A percentile compares a stretch with the other conserved stretches of the same genome.
Evolutionary conservation across 345 rosid species (phyloP).

Genomic region (Litchi chinensis): DNA sequence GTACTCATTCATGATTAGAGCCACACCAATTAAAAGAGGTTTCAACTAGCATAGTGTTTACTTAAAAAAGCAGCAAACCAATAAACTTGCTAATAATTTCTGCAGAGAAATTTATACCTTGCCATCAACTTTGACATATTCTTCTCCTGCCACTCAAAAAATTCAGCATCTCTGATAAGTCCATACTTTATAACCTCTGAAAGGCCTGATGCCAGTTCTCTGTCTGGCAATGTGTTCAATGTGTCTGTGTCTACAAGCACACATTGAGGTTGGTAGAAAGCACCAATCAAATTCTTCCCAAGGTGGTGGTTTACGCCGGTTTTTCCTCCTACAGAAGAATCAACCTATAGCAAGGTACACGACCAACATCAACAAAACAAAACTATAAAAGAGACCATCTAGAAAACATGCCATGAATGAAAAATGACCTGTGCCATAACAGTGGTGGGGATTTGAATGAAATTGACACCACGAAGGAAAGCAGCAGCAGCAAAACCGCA

Average conservation of each 20-base stretch:
- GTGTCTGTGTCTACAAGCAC: slow-evolving; percentile 91
- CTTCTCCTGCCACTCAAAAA: slow-evolving; percentile 97
- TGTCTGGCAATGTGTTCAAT: slow-evolving; percentile 78
- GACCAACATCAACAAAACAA: neutral
- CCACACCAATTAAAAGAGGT: neutral
- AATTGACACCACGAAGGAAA: slow-evolving; percentile 95
- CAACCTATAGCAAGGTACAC: slow-evolving; percentile 51
- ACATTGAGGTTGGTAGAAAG: slow-evolving; percentile 98
- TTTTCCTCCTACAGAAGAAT: slow-evolving; percentile 99
- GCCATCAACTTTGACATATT: slow-evolving; percentile 71
- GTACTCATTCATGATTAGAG: neutral
- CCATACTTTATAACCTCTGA: slow-evolving; percentile 98
- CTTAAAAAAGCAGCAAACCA: neutral
- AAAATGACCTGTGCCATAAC: slow-evolving; percentile 90
- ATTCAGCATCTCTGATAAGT: slow-evolving; percentile 88
- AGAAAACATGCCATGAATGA: neutral
- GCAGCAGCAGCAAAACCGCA: slow-evolving; percentile 98
- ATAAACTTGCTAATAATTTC: slow-evolving; percentile 6
- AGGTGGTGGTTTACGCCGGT: slow-evolving; percentile 92
- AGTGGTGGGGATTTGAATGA: slow-evolving; percentile 97
- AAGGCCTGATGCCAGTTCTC: slow-evolving; percentile 93
- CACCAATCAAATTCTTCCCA: slow-evolving; percentile 97
- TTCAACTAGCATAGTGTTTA: neutral
- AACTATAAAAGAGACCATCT: neutral
- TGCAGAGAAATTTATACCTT: slow-evolving; percentile 46